Conservation (phyloP, 2,329 filamentous ascomycete genomes). For the Xylaria sp. region DNA sequence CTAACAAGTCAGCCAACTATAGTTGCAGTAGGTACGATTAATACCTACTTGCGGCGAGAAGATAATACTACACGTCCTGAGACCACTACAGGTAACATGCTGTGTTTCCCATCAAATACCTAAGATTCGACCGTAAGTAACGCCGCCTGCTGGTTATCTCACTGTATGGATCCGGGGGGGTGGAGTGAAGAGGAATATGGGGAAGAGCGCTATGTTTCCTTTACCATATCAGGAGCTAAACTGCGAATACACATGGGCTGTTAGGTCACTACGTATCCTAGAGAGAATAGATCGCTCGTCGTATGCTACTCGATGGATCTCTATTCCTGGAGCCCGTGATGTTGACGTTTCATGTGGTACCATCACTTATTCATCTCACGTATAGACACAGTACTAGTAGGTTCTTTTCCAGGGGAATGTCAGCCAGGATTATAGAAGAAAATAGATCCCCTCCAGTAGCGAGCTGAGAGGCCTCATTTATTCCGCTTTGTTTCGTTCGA, state of each 20-base stretch:
- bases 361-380: conserved; percentile 13
- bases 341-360: conserved; percentile 17
- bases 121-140: no score
- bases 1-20: neutral
- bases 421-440: neutral
- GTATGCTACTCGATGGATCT: neutral
- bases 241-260: neutral
- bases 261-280: neutral
- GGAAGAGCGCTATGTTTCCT: neutral
- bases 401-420: no score
- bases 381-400: neutral
- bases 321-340: conserved; percentile 17
- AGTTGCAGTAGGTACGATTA: no score
- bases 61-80: no score
- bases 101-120: no score
- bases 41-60: no score
- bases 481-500: neutral
- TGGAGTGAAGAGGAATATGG: neutral
- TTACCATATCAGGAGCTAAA: neutral
- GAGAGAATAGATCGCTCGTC: conserved; percentile 13
- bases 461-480: neutral
- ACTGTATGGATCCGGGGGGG: conserved; percentile 14
- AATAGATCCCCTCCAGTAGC: neutral
- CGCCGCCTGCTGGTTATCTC: no score
- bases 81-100: no score